Evolutionary conservation across 2,329 filamentous ascomycete genomes (phyloP).

Genomic region (Pezicula carpinea): DNA sequence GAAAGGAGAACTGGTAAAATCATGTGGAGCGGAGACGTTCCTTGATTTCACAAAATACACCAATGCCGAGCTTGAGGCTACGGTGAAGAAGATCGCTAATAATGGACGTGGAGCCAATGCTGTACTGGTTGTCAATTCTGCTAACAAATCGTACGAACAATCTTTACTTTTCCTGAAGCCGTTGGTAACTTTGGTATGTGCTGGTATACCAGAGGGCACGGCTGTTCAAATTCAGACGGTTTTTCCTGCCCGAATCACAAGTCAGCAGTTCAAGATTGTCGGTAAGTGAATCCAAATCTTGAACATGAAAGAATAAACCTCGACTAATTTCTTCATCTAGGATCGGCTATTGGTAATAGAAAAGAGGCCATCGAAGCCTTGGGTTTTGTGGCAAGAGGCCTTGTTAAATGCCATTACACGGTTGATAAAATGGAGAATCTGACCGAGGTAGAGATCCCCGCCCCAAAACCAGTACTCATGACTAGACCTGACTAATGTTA

Average conservation of each 20-base stretch:
- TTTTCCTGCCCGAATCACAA: slow-evolving; percentile 33
- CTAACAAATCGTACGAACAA: slow-evolving; percentile 42
- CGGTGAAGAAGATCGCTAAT: slow-evolving; percentile 1
- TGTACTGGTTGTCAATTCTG: slow-evolving; percentile 43
- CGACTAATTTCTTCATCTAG: slow-evolving; percentile 10
- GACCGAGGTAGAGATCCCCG: neutral
- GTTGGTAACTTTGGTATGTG: slow-evolving; percentile 41
- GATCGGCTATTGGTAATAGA: slow-evolving; percentile 41
- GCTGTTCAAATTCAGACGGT: slow-evolving; percentile 35
- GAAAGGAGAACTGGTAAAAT: slow-evolving; percentile 47
- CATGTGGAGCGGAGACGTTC: slow-evolving; percentile 59
- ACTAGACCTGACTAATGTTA: no score
- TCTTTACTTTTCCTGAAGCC: slow-evolving; percentile 37
- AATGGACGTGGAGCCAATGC: slow-evolving; percentile 26
- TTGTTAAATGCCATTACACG: slow-evolving; percentile 36
- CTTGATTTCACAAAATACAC: slow-evolving; percentile 52
- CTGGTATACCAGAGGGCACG: slow-evolving; percentile 41
- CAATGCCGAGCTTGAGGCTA: slow-evolving; percentile 40
- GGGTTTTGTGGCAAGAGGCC: slow-evolving; percentile 37
- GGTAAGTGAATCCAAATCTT: no score
- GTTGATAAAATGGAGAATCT: slow-evolving; percentile 34
- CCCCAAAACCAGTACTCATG: no score
- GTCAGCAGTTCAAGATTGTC: slow-evolving; percentile 35
- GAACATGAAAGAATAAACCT: no score
- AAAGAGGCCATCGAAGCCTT: slow-evolving; percentile 40